These are phyloP conservation scores for Alternaria burnsii DNA, from an alignment of 2,329 filamentous ascomycete genomes.

Conservation along the genomic window DNA sequence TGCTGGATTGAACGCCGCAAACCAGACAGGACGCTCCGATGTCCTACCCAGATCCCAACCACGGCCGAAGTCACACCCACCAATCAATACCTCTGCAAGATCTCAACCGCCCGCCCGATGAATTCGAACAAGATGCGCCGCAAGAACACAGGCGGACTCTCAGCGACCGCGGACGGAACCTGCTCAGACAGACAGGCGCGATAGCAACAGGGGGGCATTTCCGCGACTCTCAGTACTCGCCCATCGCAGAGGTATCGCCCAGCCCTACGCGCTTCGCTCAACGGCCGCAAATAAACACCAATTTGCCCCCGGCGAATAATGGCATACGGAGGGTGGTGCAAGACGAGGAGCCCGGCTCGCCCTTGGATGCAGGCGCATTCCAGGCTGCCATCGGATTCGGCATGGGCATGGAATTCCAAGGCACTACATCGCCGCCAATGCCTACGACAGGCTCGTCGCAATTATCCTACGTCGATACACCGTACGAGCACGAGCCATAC, in stretches of 20 bases:
- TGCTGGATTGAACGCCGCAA: constrained; percentile 37
- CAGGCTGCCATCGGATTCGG: constrained; percentile 59
- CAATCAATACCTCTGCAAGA: constrained; percentile 77
- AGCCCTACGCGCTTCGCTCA: constrained; percentile 50
- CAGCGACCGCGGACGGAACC: constrained; percentile 58
- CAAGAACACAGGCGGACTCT: constrained; percentile 55
- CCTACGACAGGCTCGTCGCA: constrained; percentile 46
- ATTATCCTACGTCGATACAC: constrained; percentile 58
- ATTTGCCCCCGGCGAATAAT: constrained; percentile 39
- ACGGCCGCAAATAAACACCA: constrained; percentile 49
- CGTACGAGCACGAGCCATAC: constrained; percentile 39
- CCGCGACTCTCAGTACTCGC: constrained; percentile 59
- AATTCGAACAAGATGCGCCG: constrained; percentile 40
- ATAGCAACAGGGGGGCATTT: constrained; percentile 53
- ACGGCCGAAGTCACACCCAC: constrained; percentile 58
- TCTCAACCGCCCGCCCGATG: constrained; percentile 53
- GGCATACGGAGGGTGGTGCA: constrained; percentile 46
- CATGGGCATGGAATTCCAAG: constrained; percentile 58
- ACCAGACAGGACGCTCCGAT: constrained; percentile 50
- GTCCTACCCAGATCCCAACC: constrained; percentile 59
- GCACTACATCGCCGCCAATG: constrained; percentile 44
- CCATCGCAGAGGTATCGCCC: constrained; percentile 63
- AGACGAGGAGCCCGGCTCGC: constrained; percentile 50
- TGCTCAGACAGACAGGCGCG: constrained; percentile 56
- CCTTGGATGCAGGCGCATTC: constrained; percentile 57